phyloP scores from a whole-genome alignment of 441 rosid genomes.

The Raphanus hybrid region DNA sequence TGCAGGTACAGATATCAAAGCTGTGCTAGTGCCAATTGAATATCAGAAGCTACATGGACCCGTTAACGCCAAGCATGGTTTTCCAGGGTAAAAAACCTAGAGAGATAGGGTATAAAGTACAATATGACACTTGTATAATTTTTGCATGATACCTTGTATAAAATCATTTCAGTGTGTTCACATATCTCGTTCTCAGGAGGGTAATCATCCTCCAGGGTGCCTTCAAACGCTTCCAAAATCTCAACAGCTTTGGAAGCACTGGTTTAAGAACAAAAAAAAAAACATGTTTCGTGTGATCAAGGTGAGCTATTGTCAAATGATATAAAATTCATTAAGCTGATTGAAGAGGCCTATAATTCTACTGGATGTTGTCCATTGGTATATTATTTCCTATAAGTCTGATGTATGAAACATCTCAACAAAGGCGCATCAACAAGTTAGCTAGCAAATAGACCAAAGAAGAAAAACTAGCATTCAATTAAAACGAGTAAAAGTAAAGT shows the following conservation, averaged over 20 bases:
- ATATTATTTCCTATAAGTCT: conserved; percentile 18
- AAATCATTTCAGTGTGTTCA: conserved; percentile 98
- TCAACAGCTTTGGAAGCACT: conserved; percentile 97
- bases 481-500: background rate
- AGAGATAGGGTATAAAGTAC: background rate
- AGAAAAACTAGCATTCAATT: conserved; percentile 22
- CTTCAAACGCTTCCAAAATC: conserved; percentile 98
- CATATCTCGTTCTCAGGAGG: conserved; percentile 97
- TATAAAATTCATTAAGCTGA: background rate
- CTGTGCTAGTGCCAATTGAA: conserved; percentile 14
- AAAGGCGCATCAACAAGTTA: conserved; percentile 17
- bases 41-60: conserved; percentile 18
- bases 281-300: background rate
- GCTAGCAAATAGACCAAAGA: conserved; percentile 18
- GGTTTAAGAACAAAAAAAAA: conserved; percentile 14
- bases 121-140: conserved; percentile 13
- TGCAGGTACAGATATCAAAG: conserved; percentile 16
- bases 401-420: background rate
- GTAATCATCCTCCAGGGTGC: conserved; percentile 97
- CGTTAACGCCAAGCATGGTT: background rate
- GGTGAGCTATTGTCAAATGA: conserved; percentile 5
- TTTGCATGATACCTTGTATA: conserved; percentile 76
- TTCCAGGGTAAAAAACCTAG: background rate
- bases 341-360: background rate
- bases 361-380: conserved; percentile 5